Base-by-base conservation (phyloP, 2,329 filamentous ascomycete species). In the Colletotrichum sublineola region DNA sequence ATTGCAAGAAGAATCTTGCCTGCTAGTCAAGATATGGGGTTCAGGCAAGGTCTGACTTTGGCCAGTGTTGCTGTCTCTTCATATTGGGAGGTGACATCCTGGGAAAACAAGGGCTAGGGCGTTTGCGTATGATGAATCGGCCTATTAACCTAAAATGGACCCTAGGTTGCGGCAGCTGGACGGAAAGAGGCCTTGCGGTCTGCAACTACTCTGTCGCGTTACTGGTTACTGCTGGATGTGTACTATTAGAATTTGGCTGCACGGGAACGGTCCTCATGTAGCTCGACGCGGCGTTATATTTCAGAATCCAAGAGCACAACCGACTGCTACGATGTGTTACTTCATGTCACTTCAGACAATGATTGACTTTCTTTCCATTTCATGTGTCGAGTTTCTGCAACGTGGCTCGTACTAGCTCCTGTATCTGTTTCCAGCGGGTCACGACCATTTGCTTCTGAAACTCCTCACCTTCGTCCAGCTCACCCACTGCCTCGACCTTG, bases 361-460 rank as follows among this genome's bases (percentile, higher is more conserved):
- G 29, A 20, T 24, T 15, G 38, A 33, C 9, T 57, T 14, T 46
- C 38, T 29, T 38, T 62, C 42, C 42, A 53, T 53, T 53, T 56
- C 57, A 63, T 12, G 18, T 33, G 5, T 38, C 15, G 50, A 69
- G 67, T 74, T 75, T 80, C 56, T 78, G 71, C 74, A 84, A 82
- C 61, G 84, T 81, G 44, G 75, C 77, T 63, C 79, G 77, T 14
- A 85, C 76, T 71, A 87, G 76, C 1, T 72, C 63, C 56, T 77
- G 75, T 58, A 87, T 82, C 75, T 87, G 86, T 69, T 74, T 75
- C 86, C 86, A 88, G 63, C 80, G 81, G 65, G 75, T 76, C 15
- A 76, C 63, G 12, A 87, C 74, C n/a, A 83, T 74, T 5, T 81
- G 79, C 33, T 79, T 80, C 74, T 86, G 85, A 12, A 76, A 76